These are phyloP conservation scores for Chrysanthemum lavandulifolium DNA, from an alignment of 129 eudicot species.

Conservation along the genomic window DNA sequence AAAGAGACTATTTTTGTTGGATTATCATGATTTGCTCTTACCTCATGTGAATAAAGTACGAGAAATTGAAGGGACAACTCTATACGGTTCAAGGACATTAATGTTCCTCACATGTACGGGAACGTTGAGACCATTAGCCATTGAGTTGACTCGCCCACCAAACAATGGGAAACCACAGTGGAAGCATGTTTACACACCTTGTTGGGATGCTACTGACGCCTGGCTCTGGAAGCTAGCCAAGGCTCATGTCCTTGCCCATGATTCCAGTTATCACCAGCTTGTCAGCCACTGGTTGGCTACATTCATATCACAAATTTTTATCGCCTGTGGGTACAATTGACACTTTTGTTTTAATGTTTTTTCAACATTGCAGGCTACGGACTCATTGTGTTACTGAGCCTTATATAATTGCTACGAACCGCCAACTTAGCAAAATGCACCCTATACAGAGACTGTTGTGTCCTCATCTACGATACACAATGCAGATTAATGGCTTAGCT, in stretches of 20 bases:
- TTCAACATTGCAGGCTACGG: constrained; percentile 52
- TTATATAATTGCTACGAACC: constrained; percentile 63
- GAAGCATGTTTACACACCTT: constrained; percentile 53
- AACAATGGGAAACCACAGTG: constrained; percentile 58
- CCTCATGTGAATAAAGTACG: constrained; percentile 72
- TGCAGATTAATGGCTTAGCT: constrained; percentile 71
- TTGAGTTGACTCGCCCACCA: constrained; percentile 79
- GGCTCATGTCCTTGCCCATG: constrained; percentile 81
- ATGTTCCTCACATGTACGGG: constrained; percentile 51
- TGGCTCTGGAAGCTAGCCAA: constrained; percentile 86
- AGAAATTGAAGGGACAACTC: constrained; percentile 52
- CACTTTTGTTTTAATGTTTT: not conserved
- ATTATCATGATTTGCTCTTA: constrained; percentile 66
- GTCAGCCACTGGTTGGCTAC: constrained; percentile 64
- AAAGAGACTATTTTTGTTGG: constrained; percentile 62
- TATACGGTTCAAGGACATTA: constrained; percentile 75
- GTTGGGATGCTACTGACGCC: constrained; percentile 48
- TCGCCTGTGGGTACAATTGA: not conserved
- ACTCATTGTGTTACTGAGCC: constrained; percentile 74
- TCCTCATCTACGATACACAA: constrained; percentile 79
- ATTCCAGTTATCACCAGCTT: constrained; percentile 68
- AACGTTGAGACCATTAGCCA: constrained; percentile 60
- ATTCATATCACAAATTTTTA: not conserved
- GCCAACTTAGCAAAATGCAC: constrained; percentile 74
- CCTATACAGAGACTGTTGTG: constrained; percentile 54